Evolutionary conservation across 331 rosid genomes (phyloP), one percentile per base, ranked within the genome.

Genomic region (Spiraea crenata): DNA sequence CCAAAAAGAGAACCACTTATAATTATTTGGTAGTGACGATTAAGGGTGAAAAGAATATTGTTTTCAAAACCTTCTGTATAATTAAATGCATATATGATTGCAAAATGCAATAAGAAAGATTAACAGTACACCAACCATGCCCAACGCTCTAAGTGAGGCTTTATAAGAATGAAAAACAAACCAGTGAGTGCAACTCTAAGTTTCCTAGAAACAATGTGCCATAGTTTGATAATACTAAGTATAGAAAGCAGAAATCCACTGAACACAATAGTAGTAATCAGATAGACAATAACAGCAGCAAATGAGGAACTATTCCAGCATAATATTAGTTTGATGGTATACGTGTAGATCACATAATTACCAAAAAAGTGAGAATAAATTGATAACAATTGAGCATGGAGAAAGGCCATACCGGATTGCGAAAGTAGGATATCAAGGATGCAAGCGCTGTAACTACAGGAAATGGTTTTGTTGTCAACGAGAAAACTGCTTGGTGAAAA

Each of bases 401-500:
- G 62, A 71, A 79, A 76, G 69, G 71, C 65, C 92, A 74, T 93
- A 93, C 99, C 65, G 86, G 88, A 79, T 87, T 86, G 38, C 61
- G 89, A 69, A 79, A 83, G 85, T 83, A 89, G 56, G 97, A 89
- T 82, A 91, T 77, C 71, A 91, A 73, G 39, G 96, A 90, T 54
- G 82, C 56, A 75, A 82, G 86, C 34, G 99, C 95, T 68, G 84
- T 84, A 61, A 80, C 84, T 55, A 89, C 69, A 54, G 99, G 86
- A 67, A 89, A 80, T 49, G 95, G 89, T 74, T 80, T 93, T 47
- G 85, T 83, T 38, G 86, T 74, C 12, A 82, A 71, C 37, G 97
- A 93, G 76, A 87, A 76, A 68, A 87, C 73, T 45, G 95, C 96
- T 77, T 91, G 99, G 76, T 85, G 87, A 81, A 91, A 91, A 70